Conservation (phyloP, 140 eudicot species). For the Ambrosia hybrid region DNA sequence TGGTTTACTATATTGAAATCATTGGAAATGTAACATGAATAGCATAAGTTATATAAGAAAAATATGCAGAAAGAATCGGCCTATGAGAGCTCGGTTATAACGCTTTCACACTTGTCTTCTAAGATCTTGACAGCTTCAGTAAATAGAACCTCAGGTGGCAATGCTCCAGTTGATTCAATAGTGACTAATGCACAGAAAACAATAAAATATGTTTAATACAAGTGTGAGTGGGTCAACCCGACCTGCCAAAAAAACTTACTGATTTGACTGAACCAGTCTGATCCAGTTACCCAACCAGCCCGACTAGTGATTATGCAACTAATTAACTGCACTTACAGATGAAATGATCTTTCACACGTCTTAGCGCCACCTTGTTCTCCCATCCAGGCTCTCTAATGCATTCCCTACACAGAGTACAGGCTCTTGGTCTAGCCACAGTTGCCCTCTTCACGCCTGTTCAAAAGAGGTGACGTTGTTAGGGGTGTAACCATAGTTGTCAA, state of each 20-base stretch:
- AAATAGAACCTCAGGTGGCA: slow-evolving; percentile 80
- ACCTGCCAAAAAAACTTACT: neutral
- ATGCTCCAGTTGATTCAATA: slow-evolving; percentile 87
- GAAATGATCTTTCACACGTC: slow-evolving; percentile 86
- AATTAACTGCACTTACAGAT: slow-evolving; percentile 61
- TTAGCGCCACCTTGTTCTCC: slow-evolving; percentile 64
- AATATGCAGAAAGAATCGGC: neutral
- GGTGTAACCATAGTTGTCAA: no score
- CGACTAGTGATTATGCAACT: neutral
- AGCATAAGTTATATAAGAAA: neutral
- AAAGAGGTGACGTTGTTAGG: neutral
- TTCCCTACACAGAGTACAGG: slow-evolving; percentile 85
- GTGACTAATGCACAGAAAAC: slow-evolving; percentile 49
- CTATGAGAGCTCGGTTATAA: slow-evolving; percentile 82
- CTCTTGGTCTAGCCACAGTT: slow-evolving; percentile 68
- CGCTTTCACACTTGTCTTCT: slow-evolving; percentile 85
- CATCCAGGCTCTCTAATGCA: slow-evolving; percentile 79
- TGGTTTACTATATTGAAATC: neutral
- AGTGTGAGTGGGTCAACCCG: neutral
- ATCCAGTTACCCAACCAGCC: slow-evolving; percentile 14
- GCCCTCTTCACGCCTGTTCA: slow-evolving; percentile 62
- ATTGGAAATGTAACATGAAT: slow-evolving; percentile 4
- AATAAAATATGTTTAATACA: neutral
- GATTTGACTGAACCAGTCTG: no score
- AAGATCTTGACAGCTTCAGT: slow-evolving; percentile 88